Percentiles rank a stretch among this genome's conserved stretches.
These are phyloP conservation scores for Hylodesmum podocarpum DNA, from an alignment of 306 rosid genomes.

Conservation along the genomic window DNA sequence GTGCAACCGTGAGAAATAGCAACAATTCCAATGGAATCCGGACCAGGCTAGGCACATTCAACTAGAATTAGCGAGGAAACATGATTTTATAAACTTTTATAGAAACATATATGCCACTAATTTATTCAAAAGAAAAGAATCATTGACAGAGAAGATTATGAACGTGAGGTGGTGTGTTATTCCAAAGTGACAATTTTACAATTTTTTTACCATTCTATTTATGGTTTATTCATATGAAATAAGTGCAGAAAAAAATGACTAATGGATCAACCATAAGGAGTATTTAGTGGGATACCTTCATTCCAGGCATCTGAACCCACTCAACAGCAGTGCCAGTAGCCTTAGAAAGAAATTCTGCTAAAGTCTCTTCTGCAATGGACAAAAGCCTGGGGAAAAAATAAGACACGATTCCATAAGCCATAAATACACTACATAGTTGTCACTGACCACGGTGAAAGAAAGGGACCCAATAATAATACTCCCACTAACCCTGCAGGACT, in stretches of 20 bases:
- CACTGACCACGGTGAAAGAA: constrained; percentile 43
- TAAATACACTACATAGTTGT: constrained; percentile 39
- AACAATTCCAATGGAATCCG: constrained; percentile 99
- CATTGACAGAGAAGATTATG: background rate
- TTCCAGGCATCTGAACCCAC: constrained; percentile 99
- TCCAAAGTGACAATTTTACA: background rate
- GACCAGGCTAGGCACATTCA: constrained; percentile 86
- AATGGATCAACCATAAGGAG: background rate
- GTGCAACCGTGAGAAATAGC: constrained; percentile 99
- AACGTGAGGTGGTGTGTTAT: background rate
- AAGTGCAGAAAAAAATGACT: background rate
- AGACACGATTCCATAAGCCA: constrained; percentile 46
- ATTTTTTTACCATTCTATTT: background rate
- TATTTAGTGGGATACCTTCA: constrained; percentile 70
- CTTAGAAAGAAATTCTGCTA: constrained; percentile 99
- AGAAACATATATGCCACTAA: background rate
- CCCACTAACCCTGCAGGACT: constrained; percentile 99
- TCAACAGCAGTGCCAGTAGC: constrained; percentile 99
- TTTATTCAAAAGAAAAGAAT: background rate
- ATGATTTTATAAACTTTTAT: background rate
- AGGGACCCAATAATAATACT: constrained; percentile 56
- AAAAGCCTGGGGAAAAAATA: constrained; percentile 70
- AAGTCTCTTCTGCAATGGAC: constrained; percentile 99
- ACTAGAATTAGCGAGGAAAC: constrained; percentile 4
- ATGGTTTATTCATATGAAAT: background rate